Conservation (phyloP, 352 stramenopile species). For the Phytophthora nicotianae region DNA sequence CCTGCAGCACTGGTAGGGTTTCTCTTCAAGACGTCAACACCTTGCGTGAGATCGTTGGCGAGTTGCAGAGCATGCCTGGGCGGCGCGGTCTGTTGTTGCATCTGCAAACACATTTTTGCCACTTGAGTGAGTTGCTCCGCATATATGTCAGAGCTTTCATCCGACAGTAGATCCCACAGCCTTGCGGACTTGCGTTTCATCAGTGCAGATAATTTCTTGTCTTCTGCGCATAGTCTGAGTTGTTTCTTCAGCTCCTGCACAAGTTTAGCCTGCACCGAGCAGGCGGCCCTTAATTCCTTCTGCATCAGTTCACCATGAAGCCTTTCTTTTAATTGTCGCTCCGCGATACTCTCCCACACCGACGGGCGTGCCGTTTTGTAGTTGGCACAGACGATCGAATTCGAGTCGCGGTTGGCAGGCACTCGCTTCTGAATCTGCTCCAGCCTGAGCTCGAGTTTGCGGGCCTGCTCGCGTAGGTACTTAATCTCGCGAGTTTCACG, state of each 20-base stretch:
- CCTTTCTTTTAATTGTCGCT: conserved; percentile 15
- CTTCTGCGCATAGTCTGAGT: background rate
- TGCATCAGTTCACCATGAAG: background rate
- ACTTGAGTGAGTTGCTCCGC: conserved; percentile 22
- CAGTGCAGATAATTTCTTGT: conserved; percentile 1
- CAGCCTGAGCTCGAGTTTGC: conserved; percentile 18
- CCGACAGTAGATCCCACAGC: background rate
- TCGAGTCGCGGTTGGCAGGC: background rate
- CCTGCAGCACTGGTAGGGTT: background rate
- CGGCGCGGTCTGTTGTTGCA: background rate
- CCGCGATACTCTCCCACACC: conserved; percentile 9
- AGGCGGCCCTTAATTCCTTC: background rate
- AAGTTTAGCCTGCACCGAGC: conserved; percentile 5
- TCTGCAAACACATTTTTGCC: conserved; percentile 13
- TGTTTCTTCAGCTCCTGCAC: conserved; percentile 13
- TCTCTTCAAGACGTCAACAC: background rate
- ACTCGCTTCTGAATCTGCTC: conserved; percentile 18
- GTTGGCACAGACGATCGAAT: background rate
- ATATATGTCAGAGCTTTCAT: conserved; percentile 14
- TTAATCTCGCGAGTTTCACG: conserved; percentile 11
- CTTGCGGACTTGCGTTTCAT: background rate
- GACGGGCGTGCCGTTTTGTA: background rate
- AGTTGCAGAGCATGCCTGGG: background rate
- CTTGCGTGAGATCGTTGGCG: background rate
- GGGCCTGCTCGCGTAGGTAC: conserved; percentile 9